Conservation (phyloP, 1,284 basidiomycete species). For the Cryptococcus sp. region DNA sequence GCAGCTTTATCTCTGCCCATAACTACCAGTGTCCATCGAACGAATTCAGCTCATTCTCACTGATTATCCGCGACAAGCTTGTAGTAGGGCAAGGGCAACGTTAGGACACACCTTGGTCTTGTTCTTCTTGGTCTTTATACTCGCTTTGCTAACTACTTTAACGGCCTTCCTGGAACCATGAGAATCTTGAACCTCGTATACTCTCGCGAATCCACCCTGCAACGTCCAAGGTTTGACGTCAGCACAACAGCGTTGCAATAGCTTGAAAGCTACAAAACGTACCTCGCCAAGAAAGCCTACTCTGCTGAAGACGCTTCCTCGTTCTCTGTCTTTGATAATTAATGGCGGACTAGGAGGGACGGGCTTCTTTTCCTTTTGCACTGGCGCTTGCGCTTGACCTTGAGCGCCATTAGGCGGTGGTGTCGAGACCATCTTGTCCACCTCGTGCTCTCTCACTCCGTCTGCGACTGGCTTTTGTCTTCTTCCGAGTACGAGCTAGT, state of each 20-base stretch:
- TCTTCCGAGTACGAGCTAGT: too few relatives aligned
- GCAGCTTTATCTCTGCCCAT: constrained; percentile 98
- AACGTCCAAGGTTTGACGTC: neutral
- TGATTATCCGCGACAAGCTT: neutral
- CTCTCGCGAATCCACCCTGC: constrained; percentile 85
- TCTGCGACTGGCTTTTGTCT: too few relatives aligned
- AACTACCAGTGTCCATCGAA: constrained; percentile 59
- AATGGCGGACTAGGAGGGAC: constrained; percentile 78
- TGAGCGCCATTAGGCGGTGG: too few relatives aligned
- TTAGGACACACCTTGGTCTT: constrained; percentile 73
- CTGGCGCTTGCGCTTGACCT: neutral
- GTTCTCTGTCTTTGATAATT: constrained; percentile 68
- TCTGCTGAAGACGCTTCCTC: constrained; percentile 63
- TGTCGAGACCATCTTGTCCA: too few relatives aligned
- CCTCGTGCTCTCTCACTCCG: too few relatives aligned
- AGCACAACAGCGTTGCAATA: neutral
- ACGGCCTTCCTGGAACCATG: constrained; percentile 70
- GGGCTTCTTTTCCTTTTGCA: constrained; percentile 16
- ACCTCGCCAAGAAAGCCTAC: constrained; percentile 86
- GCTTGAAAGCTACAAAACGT: constrained; percentile 33
- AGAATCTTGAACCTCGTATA: constrained; percentile 79
- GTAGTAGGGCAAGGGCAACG: neutral
- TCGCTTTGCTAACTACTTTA: constrained; percentile 81
- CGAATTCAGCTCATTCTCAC: neutral
- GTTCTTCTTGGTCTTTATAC: constrained; percentile 84